Conservation (phyloP, 2,329 filamentous ascomycete genomes). For the Fusarium caatingaense region DNA sequence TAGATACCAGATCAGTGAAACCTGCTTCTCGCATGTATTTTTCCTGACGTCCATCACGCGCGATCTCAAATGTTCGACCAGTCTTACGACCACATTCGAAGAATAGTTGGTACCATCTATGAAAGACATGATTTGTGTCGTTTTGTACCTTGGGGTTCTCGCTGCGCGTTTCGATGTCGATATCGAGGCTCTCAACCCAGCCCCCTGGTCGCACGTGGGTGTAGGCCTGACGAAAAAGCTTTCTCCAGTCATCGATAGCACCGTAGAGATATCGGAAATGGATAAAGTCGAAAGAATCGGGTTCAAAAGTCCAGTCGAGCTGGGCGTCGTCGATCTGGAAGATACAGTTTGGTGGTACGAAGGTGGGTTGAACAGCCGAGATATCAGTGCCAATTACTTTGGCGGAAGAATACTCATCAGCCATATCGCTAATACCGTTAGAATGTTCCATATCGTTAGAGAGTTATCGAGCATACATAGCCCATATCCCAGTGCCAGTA, state of each 20-base stretch:
- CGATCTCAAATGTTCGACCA: constrained; percentile 44
- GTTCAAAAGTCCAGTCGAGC: constrained; percentile 57
- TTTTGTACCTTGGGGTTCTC: constrained; percentile 25
- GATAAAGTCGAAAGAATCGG: constrained; percentile 66
- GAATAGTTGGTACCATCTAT: constrained; percentile 33
- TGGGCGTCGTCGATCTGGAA: constrained; percentile 53
- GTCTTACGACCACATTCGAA: constrained; percentile 43
- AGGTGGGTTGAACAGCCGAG: constrained; percentile 49
- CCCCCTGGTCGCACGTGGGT: constrained; percentile 57
- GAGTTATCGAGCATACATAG: constrained; percentile 41
- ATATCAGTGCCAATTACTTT: constrained; percentile 52
- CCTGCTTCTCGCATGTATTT: constrained; percentile 36
- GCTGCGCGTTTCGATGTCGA: constrained; percentile 36
- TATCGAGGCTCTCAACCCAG: constrained; percentile 37
- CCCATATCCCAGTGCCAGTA: constrained; percentile 69
- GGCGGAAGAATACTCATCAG: constrained; percentile 46
- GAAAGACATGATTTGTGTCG: constrained; percentile 33
- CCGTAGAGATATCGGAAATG: constrained; percentile 69
- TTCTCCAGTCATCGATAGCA: constrained; percentile 66
- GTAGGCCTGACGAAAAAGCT: constrained; percentile 64
- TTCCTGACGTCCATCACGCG: constrained; percentile 36
- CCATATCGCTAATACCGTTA: constrained; percentile 41
- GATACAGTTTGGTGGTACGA: constrained; percentile 46
- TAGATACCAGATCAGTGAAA: constrained; percentile 30
- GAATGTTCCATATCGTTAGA: neutral